Base-by-base conservation (phyloP, 2,329 filamentous ascomycete genomes). In the Macrophomina phaseolina region DNA sequence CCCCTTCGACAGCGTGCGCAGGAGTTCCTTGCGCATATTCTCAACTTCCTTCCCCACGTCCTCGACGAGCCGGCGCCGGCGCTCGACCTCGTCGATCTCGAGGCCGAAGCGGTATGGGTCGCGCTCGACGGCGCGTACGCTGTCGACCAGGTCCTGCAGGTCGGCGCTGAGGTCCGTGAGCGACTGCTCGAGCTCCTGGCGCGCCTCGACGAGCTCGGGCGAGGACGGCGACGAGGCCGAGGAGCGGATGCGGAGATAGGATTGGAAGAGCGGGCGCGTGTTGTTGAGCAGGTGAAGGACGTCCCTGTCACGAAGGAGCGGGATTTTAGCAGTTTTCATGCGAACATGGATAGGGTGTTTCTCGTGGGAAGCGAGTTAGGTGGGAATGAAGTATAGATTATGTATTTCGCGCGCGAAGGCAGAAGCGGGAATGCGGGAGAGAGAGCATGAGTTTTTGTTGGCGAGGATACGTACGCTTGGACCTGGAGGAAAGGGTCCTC, bases 211-310 rank as follows among this genome's bases (percentile, higher is more conserved):
- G 18, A 90, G 85, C 77, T 90, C 87, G 12, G 93, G 93, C 18
- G 92, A 94, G 51, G 85, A 84, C 14, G 89, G 81, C 8, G 87
- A 86, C 48, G 89, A 90, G 67, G 90, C 87, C 32, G 97, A 90
- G 53, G 93, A 95, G 75, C 93, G 92, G 81, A 99, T 99, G 76
- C 95, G 94, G 51, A 97, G 87, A 83, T 97, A 99, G 16, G 94
- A 97, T 70, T 91, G 90, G 84, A 97, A 97, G 67, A 97, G 89
- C 63, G 94, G 90, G 9, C 94, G 90, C 64, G 92, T 91, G 14
- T 88, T 88, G 71, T 90, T 86, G 70, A 99, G 89, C 68, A 96
- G 91, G 70, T 89, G 83, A 71, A 97, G 89, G 71, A 98, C 92
- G 81, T 99, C 95, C 81, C 93, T 97, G 67, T 38, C 0, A 11